Evolutionary conservation across 805 yeast species (phyloP), one percentile per base, ranked within the genome.

Genomic region (Kodamaea leandrae): DNA sequence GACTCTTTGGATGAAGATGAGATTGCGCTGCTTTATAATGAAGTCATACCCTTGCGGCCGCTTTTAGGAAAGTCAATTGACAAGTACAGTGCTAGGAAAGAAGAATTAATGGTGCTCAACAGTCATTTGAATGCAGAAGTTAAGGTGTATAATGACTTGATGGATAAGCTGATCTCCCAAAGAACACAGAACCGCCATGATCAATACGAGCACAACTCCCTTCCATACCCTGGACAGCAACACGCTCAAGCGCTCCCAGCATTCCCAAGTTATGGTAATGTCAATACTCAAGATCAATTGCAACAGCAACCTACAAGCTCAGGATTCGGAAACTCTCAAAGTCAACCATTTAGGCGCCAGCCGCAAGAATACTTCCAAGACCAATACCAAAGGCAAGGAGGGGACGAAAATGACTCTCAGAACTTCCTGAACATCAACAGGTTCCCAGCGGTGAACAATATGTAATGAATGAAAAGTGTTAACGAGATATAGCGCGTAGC

Each of bases 41-140:
- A 80, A 10, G 71, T 89, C 1, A 75, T 84, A 13, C 79, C 89
- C 4, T 66, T 87, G 37, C 79, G 95, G 48, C 87, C 89, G 0
- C 76, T 80, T 46, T 69, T 93, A 45, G 86, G 86, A 12, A 78
- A 78, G 53, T 65, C 82, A 52, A 78, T 93, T 47, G 96, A 87
- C 43, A 79, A 86, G 59, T 85, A 87, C 60, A 75, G 87, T 26
- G 74, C 77, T 33, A 77, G 87, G 53, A 80, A 84, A 56, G 86
- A 89, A 51, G 97, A 91, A 47, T 66, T 91, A 45, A 67, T 80
- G 46, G 77, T 77, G 15, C 68, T 91, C 51, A 83, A 87, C 53
- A 76, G 77, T 46, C 84, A 86, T 47, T 72, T 91, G 42, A 77
- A 77, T 42, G 71, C 71, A 36, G 93, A 96, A 13, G 77, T 85